Evolutionary conservation across 257 asterid genomes (phyloP), one percentile per base, ranked within the genome.

Genomic region (Phtheirospermum japonicum): DNA sequence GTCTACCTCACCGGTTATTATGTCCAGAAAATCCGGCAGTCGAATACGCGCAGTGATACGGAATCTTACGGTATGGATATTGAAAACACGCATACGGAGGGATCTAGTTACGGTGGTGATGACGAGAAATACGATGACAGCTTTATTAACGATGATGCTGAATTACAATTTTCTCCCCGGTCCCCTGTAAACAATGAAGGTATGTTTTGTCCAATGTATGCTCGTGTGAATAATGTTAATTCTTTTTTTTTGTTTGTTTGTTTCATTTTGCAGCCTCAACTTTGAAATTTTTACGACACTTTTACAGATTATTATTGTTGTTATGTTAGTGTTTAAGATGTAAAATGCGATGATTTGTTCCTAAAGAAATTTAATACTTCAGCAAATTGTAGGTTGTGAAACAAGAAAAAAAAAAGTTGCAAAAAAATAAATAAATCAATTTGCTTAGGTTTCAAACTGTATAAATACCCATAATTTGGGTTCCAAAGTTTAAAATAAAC

Each of bases 51-150:
- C 36, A 86, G 88, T 62, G 98, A 91, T 61, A 77, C 88, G 88
- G 83, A 88, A 83, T 90, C 85, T 85, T 66, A 56, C 11, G 98
- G 98, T n/a, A 88, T 80, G 80, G 95, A 90, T 77, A 84, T 90
- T 70, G 96, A 79, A 67, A 64, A 80, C 76, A 66, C 85, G 0
- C 87, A 75, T 31, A 56, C 89, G 19, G 94, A 82, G 69, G 83
- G 76, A 64, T 82, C 86, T 59, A 68, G 50, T 70, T 73, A 55
- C 50, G 26, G 63, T 14, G 76, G 82, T 59, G 95, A 86, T 50
- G 94, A 81, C 18, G 89, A 83, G 64, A 61, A 75, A n/a, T 88
- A 83, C 49, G 98, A 85, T n/a, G 91, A 78, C 52, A 88, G 95
- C 70, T 90, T 90, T 71, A 90, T 90, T 69, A 78, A 90, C 20